phyloP scores from a whole-genome alignment of 441 rosid genomes.

The Macaranga tanarius region DNA sequence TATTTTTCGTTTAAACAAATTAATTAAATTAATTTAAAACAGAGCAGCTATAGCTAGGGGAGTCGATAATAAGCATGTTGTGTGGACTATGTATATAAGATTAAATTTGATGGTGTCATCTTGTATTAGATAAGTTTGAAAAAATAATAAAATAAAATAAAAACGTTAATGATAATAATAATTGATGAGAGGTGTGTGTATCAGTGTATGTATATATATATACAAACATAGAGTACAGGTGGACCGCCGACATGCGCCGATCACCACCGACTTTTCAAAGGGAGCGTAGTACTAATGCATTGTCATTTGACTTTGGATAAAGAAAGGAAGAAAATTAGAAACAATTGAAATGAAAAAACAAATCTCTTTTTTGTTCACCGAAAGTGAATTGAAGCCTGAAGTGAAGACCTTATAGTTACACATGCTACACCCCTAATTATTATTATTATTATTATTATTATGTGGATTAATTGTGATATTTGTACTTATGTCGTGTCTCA shows the following conservation, averaged over 20 bases:
- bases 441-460: no score
- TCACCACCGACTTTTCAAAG: constrained; percentile 54
- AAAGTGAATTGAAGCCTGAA: no score
- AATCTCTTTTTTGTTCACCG: constrained; percentile 32
- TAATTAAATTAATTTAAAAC: no score
- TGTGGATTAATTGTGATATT: no score
- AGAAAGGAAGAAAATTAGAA: background rate
- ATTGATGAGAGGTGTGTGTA: constrained; percentile 7
- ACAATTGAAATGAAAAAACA: background rate
- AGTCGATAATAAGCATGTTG: no score
- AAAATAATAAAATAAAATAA: background rate
- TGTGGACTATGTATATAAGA: background rate
- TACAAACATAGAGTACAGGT: background rate
- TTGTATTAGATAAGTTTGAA: no score
- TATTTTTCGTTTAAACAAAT: no score
- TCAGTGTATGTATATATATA: no score
- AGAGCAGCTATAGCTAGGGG: no score
- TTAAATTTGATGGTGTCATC: background rate
- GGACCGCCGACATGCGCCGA: constrained; percentile 68
- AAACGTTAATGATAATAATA: background rate
- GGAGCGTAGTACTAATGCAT: constrained; percentile 25
- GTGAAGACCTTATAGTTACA: constrained; percentile 10
- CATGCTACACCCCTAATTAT: no score
- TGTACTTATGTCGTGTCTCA: no score
- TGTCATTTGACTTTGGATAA: constrained; percentile 34